Conservation (phyloP, 2,329 filamentous ascomycete species). For the Paracamarosporium sp. region DNA sequence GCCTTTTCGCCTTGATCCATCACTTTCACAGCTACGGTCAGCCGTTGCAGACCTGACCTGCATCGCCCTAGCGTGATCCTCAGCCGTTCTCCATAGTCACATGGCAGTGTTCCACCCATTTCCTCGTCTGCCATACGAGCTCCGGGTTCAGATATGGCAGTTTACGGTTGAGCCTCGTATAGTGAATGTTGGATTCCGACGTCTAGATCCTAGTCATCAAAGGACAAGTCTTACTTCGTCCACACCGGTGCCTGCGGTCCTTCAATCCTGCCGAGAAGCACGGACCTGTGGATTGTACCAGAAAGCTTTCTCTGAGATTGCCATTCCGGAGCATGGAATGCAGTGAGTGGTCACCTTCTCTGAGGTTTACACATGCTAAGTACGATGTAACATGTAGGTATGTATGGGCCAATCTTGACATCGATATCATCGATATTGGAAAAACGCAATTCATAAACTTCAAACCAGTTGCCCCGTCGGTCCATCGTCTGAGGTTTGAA, state of each 20-base stretch:
- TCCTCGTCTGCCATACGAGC: background rate
- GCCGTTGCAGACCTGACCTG: no score
- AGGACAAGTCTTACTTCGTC: slow-evolving; percentile 1
- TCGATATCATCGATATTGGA: slow-evolving; percentile 5
- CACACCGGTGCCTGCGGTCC: slow-evolving; percentile 9
- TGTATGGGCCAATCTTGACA: slow-evolving; percentile 1
- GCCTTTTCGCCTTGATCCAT: no score
- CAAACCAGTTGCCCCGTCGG: background rate
- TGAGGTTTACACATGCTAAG: background rate
- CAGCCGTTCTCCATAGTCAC: background rate
- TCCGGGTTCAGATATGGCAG: slow-evolving; percentile 14
- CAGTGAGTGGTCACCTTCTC: background rate
- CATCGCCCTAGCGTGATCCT: background rate
- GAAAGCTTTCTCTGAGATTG: background rate
- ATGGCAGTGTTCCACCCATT: background rate
- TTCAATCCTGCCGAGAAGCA: slow-evolving; percentile 16
- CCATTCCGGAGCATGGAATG: background rate
- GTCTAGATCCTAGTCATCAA: no score
- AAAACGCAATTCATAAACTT: background rate
- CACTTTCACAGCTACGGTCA: no score
- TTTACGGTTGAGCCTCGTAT: slow-evolving; percentile 17
- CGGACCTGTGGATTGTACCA: background rate
- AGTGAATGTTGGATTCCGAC: no score
- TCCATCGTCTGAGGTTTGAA: background rate
- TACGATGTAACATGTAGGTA: background rate